These are phyloP conservation scores for Clitoria ternatea DNA, from an alignment of 306 rosid species.

Conservation along the genomic window DNA sequence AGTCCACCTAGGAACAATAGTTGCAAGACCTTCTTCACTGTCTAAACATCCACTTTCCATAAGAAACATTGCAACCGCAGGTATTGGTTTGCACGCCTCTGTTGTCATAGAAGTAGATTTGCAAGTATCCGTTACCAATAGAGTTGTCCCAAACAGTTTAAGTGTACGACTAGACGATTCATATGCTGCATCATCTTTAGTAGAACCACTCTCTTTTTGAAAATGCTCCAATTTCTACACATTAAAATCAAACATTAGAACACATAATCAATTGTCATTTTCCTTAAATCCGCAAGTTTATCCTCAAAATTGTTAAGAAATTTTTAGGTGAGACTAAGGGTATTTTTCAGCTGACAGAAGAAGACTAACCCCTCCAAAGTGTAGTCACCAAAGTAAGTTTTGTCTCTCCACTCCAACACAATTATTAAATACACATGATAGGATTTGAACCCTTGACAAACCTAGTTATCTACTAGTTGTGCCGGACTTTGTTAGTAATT, in stretches of 20 bases:
- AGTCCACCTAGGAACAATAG: conserved; percentile 39
- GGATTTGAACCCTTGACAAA: too few relatives aligned
- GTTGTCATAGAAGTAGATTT: conserved; percentile 21
- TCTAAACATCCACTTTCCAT: conserved; percentile 34
- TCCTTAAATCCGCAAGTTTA: conserved; percentile 1
- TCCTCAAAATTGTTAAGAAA: too few relatives aligned
- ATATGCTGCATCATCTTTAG: conserved; percentile 32
- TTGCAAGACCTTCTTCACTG: conserved; percentile 17
- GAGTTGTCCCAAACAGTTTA: conserved; percentile 73
- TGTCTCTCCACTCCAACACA: too few relatives aligned
- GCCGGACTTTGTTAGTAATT: too few relatives aligned
- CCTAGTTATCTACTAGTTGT: too few relatives aligned
- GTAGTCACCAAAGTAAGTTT: too few relatives aligned
- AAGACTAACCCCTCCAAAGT: too few relatives aligned
- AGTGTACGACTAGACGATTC: conserved; percentile 45
- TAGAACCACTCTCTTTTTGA: conserved; percentile 25
- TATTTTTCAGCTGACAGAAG: too few relatives aligned
- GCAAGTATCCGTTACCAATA: conserved; percentile 42
- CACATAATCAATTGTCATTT: neutral
- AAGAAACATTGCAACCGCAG: conserved; percentile 25
- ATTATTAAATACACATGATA: too few relatives aligned
- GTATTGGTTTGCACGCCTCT: conserved; percentile 25
- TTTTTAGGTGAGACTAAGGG: too few relatives aligned
- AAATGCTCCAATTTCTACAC: conserved; percentile 45
- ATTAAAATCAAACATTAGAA: conserved; percentile 21